Evolutionary conservation across 768 basidiomycete species (phyloP), one percentile per base, ranked within the genome.

Genomic region (Psilocybe cyanescens): DNA sequence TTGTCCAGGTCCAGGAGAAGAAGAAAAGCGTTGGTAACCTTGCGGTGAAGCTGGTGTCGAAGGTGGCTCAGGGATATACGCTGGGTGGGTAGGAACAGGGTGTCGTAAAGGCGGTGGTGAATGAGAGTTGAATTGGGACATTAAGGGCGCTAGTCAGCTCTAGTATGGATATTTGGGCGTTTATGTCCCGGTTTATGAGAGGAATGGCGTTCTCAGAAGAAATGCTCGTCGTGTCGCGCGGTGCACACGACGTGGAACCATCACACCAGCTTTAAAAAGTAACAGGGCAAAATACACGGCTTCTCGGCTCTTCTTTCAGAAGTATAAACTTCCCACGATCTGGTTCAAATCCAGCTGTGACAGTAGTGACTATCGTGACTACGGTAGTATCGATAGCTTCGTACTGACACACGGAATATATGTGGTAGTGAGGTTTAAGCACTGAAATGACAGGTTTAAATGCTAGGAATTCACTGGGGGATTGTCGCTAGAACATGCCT

Each of bases 51-150:
- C 83, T 2, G 90, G 88, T 0, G 91, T 94, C 2, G 86, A 86
- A 0, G 89, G 92, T 0, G 89, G 92, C 58, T 91, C 92, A 28
- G 89, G 94, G 60, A 95, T 91, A 73, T 88, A 92, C 0, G 89
- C 87, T 0, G 92, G 94, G 63, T 95, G 92, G 0, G 93, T 95
- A 0, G 94, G 94, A 0, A 94, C 90, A 2, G 94, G 94, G 70
- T 95, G 94, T 52, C 92, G 89, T 1, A 95, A 82, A 0, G 92
- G 92, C 1, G 92, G 92, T 1, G 91, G 91, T 0, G 90, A 91
- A 51, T 73, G 72, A 12, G 78, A 79, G 44, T 64, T 65, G 68
- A 60, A 75, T 52, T 69, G 70, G 48, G 74, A 68, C 74, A 75
- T 75, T 59, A 45, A 37, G 11, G 24, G 16, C 51, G 41, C 48